Conservation (phyloP, 768 basidiomycete genomes). For the Leccinum fibrillosum region DNA sequence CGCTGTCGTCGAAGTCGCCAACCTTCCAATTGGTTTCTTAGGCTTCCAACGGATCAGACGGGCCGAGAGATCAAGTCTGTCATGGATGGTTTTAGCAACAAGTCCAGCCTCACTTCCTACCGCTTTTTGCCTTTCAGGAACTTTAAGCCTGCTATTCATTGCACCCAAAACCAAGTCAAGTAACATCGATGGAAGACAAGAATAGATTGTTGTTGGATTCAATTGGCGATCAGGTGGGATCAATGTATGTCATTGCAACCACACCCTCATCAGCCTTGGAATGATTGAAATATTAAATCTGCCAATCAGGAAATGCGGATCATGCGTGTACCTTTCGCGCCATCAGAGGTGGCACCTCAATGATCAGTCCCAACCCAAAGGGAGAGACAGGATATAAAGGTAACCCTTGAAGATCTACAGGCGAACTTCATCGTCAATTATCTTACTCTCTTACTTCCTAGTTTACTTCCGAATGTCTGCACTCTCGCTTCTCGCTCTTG, state of each 20-base stretch:
- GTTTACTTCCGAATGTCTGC: neutral
- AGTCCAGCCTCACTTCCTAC: neutral
- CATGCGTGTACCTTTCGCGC: neutral
- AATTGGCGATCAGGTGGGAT: neutral
- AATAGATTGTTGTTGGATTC: neutral
- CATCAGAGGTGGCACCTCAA: neutral
- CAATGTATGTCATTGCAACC: neutral
- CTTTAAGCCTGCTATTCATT: neutral
- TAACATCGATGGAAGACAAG: neutral
- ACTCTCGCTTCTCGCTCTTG: conserved; percentile 11
- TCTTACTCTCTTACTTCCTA: neutral
- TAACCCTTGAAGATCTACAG: neutral
- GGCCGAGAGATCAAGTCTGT: neutral
- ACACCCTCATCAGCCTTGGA: neutral
- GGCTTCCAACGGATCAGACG: neutral
- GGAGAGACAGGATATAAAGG: neutral
- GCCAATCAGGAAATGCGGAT: neutral
- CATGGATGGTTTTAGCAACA: neutral
- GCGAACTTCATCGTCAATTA: neutral
- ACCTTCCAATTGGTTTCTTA: neutral
- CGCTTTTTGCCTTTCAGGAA: neutral
- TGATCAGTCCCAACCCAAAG: neutral
- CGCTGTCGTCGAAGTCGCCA: neutral
- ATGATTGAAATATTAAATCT: neutral
- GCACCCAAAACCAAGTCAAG: neutral